Evolutionary conservation across 1,284 basidiomycete species (phyloP).

Genomic region (Moniliophthora roreri): DNA sequence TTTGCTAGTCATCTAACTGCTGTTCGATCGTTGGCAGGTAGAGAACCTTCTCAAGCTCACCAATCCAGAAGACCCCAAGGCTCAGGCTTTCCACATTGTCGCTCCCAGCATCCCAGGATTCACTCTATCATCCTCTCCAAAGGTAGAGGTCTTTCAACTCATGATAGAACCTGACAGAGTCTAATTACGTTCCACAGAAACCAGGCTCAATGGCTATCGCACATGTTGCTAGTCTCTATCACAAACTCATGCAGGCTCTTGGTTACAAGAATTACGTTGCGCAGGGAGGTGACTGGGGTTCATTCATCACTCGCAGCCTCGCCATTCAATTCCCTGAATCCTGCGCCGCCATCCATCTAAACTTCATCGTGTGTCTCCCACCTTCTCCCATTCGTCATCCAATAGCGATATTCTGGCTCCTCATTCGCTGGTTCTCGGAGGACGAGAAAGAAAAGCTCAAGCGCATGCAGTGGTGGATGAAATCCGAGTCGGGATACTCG

Average conservation of each 20-base stretch:
- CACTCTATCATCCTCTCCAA: slow-evolving; percentile 30
- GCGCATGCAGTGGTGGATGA: slow-evolving; percentile 16
- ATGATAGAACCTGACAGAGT: too few species aligned
- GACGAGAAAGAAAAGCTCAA: slow-evolving; percentile 14
- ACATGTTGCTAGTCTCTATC: slow-evolving; percentile 25
- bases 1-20: slow-evolving; percentile 21
- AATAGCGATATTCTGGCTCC: slow-evolving; percentile 10
- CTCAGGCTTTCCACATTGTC: slow-evolving; percentile 43
- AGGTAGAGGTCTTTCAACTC: slow-evolving; percentile 20
- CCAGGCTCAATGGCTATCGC: slow-evolving; percentile 22
- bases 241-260: slow-evolving; percentile 41
- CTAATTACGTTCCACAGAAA: too few species aligned
- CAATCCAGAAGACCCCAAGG: slow-evolving; percentile 24
- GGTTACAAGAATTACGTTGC: slow-evolving; percentile 38
- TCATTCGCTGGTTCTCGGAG: slow-evolving; percentile 13
- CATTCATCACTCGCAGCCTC: slow-evolving; percentile 26
- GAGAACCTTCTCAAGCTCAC: slow-evolving; percentile 25
- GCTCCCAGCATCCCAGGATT: slow-evolving; percentile 46
- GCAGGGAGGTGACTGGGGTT: slow-evolving; percentile 49
- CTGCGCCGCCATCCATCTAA: slow-evolving; percentile 26
- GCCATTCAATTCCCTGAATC: slow-evolving; percentile 23
- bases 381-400: slow-evolving; percentile 20
- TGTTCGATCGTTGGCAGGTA: slow-evolving; percentile 28
- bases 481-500: slow-evolving; percentile 17
- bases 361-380: slow-evolving; percentile 23